phyloP scores from a whole-genome alignment of 225 moss, liverwort and hornwort genomes.

The Bryum argenteum region DNA sequence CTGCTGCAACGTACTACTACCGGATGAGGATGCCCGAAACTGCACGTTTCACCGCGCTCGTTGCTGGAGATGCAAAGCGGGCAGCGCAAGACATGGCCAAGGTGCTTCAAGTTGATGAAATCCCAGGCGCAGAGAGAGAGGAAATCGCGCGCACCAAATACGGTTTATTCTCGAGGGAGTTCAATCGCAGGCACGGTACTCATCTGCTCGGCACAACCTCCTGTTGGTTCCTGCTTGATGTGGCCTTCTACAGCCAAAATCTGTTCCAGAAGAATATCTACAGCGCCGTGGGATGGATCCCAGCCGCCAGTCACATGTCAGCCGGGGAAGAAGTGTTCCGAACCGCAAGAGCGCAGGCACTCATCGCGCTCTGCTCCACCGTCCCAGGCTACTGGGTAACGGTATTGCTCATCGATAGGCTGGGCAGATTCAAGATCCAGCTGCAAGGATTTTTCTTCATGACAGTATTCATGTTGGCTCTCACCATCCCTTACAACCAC shows the following conservation, averaged over 20 bases:
- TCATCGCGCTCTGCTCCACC: conserved; percentile 56
- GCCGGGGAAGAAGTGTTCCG: conserved; percentile 55
- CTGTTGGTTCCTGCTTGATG: conserved; percentile 62
- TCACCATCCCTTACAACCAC: conserved; percentile 45
- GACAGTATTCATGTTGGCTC: conserved; percentile 58
- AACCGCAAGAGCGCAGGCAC: conserved; percentile 48
- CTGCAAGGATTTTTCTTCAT: conserved; percentile 72
- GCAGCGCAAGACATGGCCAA: conserved; percentile 55
- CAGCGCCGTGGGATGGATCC: conserved; percentile 30
- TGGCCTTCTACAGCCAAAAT: conserved; percentile 54
- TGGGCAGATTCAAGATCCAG: conserved; percentile 60
- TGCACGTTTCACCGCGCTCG: conserved; percentile 62
- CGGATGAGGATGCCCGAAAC: conserved; percentile 71
- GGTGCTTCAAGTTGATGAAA: conserved; percentile 41
- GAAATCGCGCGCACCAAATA: neutral
- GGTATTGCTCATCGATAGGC: conserved; percentile 40
- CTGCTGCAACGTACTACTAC: conserved; percentile 53
- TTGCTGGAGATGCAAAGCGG: conserved; percentile 41
- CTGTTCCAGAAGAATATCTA: conserved; percentile 55
- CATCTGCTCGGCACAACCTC: conserved; percentile 56
- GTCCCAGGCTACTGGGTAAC: conserved; percentile 71
- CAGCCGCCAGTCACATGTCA: neutral
- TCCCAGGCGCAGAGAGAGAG: neutral
- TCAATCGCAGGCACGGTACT: conserved; percentile 23
- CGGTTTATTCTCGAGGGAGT: conserved; percentile 45